Base-by-base conservation (phyloP, 1,139 yeast genomes). In the Diutina catenulata region DNA sequence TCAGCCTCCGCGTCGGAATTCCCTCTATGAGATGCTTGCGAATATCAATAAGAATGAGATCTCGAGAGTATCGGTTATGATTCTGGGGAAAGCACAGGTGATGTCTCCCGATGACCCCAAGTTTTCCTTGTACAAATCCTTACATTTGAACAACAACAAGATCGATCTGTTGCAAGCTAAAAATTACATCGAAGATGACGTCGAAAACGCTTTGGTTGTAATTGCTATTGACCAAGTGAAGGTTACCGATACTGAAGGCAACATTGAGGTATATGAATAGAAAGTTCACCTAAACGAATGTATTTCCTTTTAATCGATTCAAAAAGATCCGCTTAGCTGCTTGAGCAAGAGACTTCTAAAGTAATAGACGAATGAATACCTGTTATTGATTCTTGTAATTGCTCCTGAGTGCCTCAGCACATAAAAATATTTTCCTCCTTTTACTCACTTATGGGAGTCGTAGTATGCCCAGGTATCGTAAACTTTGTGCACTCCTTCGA, bases 241-340 rank as follows among this genome's bases (percentile, higher is more conserved):
- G 51, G 83, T 86, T n/a, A 82, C 94, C 8, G 95, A 87, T 50
- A 71, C 77, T 13, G 74, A 78, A 39, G 79, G 84, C 57, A 75
- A 82, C 44, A 72, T 81, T 24, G 62, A 66, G 40, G 62, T 67
- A 45, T 76, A 63, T 47, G 57, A 21, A 23, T n/a, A n/a, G n/a
- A n/a, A n/a, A n/a, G n/a, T n/a, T n/a, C n/a, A n/a, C n/a, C n/a
- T n/a, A n/a, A n/a, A n/a, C n/a, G n/a, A n/a, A n/a, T n/a, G n/a
- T n/a, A n/a, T n/a, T n/a, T n/a, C n/a, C n/a, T n/a, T n/a, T n/a
- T n/a, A n/a, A n/a, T n/a, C n/a, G n/a, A n/a, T n/a, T n/a, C n/a
- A n/a, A n/a, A n/a, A n/a, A n/a, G n/a, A n/a, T n/a, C n/a, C n/a
- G n/a, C n/a, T n/a, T n/a, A n/a, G n/a, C n/a, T n/a, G n/a, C n/a